These are phyloP conservation scores for Aspergillus sp. DNA, from an alignment of 2,329 filamentous ascomycete genomes.

Conservation along the genomic window DNA sequence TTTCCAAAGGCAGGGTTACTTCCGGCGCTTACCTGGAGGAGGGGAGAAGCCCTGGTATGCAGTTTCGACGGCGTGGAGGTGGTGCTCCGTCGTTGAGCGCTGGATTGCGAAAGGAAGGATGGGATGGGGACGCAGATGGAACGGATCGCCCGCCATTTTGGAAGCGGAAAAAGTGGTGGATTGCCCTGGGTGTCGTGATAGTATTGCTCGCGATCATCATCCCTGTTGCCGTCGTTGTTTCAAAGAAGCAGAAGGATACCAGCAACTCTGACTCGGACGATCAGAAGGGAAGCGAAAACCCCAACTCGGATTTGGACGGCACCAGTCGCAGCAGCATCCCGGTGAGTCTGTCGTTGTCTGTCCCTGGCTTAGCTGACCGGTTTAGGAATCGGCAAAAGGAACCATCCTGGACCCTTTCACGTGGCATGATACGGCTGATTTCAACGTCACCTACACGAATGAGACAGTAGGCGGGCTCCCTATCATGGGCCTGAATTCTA, in stretches of 20 bases:
- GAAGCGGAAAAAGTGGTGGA: slow-evolving; percentile 38
- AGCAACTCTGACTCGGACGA: slow-evolving; percentile 17
- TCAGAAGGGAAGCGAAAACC: slow-evolving; percentile 16
- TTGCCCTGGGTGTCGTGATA: slow-evolving; percentile 46
- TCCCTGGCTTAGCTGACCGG: slow-evolving; percentile 6
- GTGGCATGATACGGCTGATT: slow-evolving; percentile 82
- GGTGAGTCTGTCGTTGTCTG: slow-evolving; percentile 16
- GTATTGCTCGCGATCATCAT: slow-evolving; percentile 58
- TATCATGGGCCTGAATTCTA: slow-evolving; percentile 75
- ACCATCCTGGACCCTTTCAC: slow-evolving; percentile 80
- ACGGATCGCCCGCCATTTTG: slow-evolving; percentile 22
- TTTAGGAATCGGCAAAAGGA: slow-evolving; percentile 51
- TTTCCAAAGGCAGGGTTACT: slow-evolving; percentile 53
- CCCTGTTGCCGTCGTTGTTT: slow-evolving; percentile 55
- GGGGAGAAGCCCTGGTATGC: slow-evolving; percentile 45
- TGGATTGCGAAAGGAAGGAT: slow-evolving; percentile 5
- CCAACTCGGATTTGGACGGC: slow-evolving; percentile 42
- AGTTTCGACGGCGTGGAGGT: slow-evolving; percentile 33
- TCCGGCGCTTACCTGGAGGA: slow-evolving; percentile 63
- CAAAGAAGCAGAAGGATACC: slow-evolving; percentile 46
- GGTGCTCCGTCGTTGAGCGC: slow-evolving; percentile 25
- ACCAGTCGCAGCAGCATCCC: slow-evolving; percentile 53
- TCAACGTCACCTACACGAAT: slow-evolving; percentile 90
- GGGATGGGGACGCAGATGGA: slow-evolving; percentile 19
- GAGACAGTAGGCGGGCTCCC: slow-evolving; percentile 77